These are phyloP conservation scores for Trichoderma sp. DNA, from an alignment of 2,329 filamentous ascomycete genomes.

Conservation along the genomic window DNA sequence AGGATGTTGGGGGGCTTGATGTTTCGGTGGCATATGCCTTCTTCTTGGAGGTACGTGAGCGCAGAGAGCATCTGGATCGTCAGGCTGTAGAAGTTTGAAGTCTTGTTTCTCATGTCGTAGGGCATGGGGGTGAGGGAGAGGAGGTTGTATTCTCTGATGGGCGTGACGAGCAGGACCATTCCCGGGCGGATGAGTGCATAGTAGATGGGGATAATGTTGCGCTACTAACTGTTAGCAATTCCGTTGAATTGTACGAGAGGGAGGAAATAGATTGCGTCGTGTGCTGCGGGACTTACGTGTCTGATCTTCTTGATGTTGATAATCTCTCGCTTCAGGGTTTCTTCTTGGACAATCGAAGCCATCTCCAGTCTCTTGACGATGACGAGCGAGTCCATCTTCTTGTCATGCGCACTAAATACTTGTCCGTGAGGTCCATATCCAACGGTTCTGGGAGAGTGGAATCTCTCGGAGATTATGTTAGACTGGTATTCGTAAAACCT, in stretches of 20 bases:
- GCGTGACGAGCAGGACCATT: not conserved
- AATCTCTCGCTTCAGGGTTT: not conserved
- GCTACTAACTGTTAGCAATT: not conserved
- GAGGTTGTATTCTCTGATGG: not conserved
- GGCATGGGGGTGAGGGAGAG: not conserved
- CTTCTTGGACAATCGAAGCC: not conserved
- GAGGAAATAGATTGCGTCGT: not conserved
- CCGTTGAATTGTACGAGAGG: not conserved
- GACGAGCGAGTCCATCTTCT: not conserved
- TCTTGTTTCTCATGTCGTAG: not conserved
- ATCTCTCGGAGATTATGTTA: not conserved
- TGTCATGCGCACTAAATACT: not conserved
- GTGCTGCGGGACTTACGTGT: not conserved
- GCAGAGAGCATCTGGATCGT: slow-evolving; percentile 12
- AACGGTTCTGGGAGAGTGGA: not conserved
- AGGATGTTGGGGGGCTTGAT: slow-evolving; percentile 16
- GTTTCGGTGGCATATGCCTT: not conserved
- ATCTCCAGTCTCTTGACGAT: not conserved
- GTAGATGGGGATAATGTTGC: not conserved
- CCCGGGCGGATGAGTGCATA: not conserved
- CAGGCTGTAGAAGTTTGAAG: not conserved
- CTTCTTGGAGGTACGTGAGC: slow-evolving; percentile 10
- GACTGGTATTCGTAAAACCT: no score
- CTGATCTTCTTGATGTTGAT: not conserved
- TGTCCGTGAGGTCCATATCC: not conserved